Base-by-base conservation (phyloP, 768 basidiomycete species). In the Russula virescens region DNA sequence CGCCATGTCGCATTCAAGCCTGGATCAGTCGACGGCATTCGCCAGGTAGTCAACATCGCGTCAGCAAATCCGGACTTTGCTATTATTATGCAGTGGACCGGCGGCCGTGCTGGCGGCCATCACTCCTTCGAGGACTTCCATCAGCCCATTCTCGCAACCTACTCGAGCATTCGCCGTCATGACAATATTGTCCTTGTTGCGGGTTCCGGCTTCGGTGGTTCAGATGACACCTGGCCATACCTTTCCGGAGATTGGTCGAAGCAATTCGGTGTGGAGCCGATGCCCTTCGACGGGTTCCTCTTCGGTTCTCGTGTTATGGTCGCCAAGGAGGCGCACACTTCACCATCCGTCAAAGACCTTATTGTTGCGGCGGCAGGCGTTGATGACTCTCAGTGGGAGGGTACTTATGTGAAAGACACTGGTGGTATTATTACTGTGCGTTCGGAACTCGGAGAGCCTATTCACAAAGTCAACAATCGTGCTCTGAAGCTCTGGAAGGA, bases 121-220 rank as follows among this genome's bases (percentile, higher is more conserved):
- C 97, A 98, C 77, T 95, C 92, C 3, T 98, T 87, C 74, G 97
- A 99, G 74, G 97, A 99, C 73, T 95, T 98, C 84, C 96, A 98
- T 70, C 94, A 95, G 73, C 96, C 97, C 0, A 84, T 98, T 68
- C 79, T 98, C 54, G 77, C 87, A 43, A 98, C 95, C 0, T 99
- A 99, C 74, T 82, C 86, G 42, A 77, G 88, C 18, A 98, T 99
- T 71, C 89, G 97, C 62, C 86, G 89, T 68, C 89, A 94, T 64
- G 69, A 81, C 53, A 99, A 99, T 76, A 88, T 98, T 68, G 81
- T 83, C 49, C 87, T 98, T 60, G 87, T 98, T 38, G 95, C 84
- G 55, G 97, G 97, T 11, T 96, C 94, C 49, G 96, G 97, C 49
- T 98, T 98, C 71, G 96, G 96, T 68, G 92, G 87, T 42, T 92